These are phyloP conservation scores for Floccularia luteovirens DNA, from an alignment of 768 basidiomycete species.

Conservation along the genomic window DNA sequence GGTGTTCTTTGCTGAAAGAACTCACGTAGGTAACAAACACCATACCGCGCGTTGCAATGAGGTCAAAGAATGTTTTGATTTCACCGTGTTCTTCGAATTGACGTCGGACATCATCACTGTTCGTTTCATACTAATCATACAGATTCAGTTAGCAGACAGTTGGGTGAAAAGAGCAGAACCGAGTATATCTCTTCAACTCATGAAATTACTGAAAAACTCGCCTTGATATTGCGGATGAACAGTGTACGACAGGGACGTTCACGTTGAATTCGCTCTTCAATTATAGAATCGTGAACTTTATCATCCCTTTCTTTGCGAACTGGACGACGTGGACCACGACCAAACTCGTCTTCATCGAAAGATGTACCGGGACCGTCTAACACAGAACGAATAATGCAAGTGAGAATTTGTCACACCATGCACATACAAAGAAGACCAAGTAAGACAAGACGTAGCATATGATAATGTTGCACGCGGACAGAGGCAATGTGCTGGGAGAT, in stretches of 20 bases:
- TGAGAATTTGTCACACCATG: constrained; percentile 34
- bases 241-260: constrained; percentile 94
- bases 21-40: constrained; percentile 98
- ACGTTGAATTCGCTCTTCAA: constrained; percentile 89
- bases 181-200: constrained; percentile 5
- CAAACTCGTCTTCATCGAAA: constrained; percentile 43
- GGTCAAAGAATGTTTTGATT: constrained; percentile 95
- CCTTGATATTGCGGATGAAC: constrained; percentile 98
- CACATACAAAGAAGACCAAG: constrained; percentile 30
- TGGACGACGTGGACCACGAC: constrained; percentile 36
- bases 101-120: constrained; percentile 74
- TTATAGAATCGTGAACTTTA: constrained; percentile 85
- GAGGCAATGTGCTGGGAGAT: constrained; percentile 22
- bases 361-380: constrained; percentile 57
- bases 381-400: constrained; percentile 40
- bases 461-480: constrained; percentile 27
- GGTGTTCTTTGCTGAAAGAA: constrained; percentile 10
- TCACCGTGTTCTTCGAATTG: constrained; percentile 92
- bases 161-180: constrained; percentile 6
- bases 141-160: too few relatives aligned
- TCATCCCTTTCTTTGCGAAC: constrained; percentile 76
- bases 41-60: constrained; percentile 94
- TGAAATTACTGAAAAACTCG: constrained; percentile 33
- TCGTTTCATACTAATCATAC: constrained; percentile 72
- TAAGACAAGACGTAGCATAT: constrained; percentile 40